phyloP scores from a whole-genome alignment of 306 rosid genomes.

The Prunus kanzakura region DNA sequence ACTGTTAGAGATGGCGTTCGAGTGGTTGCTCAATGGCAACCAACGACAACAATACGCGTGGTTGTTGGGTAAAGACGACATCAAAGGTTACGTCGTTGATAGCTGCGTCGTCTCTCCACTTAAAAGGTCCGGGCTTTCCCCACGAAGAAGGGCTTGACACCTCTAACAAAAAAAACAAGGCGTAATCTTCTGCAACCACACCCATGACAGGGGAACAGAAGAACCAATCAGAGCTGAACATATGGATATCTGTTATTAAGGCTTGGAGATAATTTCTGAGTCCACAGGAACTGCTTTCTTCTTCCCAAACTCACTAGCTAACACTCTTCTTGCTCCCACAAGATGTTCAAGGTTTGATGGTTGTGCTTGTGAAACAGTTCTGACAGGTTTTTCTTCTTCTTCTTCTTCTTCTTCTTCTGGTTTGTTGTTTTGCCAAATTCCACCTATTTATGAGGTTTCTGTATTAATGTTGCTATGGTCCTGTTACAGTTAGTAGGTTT shows the following conservation, averaged over 20 bases:
- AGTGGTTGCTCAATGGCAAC: neutral
- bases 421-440: neutral
- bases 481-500: conserved; percentile 16
- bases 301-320: neutral
- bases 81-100: neutral
- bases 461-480: conserved; percentile 15
- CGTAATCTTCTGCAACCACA: neutral
- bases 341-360: neutral
- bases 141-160: too few species aligned
- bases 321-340: neutral
- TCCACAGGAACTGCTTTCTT: neutral
- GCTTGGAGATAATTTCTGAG: neutral
- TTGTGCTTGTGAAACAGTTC: neutral
- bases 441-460: neutral
- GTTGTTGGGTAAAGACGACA: neutral
- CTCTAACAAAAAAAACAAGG: neutral
- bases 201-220: neutral
- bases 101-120: neutral
- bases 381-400: neutral
- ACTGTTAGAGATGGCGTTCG: neutral
- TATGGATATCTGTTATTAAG: neutral
- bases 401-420: neutral
- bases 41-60: conserved; percentile 2
- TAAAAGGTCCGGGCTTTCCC: neutral
- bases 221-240: neutral